These are phyloP conservation scores for Marvania coccoides DNA, from an alignment of 139 green algal genomes.

Conservation along the genomic window DNA sequence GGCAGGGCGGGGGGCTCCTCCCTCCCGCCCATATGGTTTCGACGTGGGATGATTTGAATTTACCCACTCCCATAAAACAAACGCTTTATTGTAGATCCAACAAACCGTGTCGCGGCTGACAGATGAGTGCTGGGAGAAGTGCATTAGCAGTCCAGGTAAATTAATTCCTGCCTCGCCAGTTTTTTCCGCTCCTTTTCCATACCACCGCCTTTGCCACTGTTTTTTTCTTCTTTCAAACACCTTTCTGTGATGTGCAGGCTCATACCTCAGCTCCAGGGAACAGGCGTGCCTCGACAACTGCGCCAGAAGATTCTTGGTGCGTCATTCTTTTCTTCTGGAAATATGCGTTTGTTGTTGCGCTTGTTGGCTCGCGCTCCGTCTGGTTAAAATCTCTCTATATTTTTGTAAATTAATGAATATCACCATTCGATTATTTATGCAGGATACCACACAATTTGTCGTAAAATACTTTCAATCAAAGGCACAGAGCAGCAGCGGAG, in stretches of 20 bases:
- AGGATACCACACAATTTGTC: constrained; percentile 39
- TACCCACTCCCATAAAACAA: too few species aligned
- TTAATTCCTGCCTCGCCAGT: neutral
- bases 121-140: constrained; percentile 40
- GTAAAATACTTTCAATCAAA: constrained; percentile 35
- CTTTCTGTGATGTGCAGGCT: constrained; percentile 7
- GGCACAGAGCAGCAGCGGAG: neutral
- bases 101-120: constrained; percentile 32
- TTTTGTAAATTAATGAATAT: too few species aligned
- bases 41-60: too few species aligned
- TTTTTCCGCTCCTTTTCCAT: neutral
- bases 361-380: too few species aligned
- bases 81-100: constrained; percentile 35
- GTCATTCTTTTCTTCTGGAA: too few species aligned
- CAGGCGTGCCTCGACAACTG: constrained; percentile 34
- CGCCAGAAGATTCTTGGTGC: constrained; percentile 26
- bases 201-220: too few species aligned
- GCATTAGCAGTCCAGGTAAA: constrained; percentile 21
- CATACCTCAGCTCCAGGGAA: constrained; percentile 18
- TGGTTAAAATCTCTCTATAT: too few species aligned
- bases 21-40: too few species aligned
- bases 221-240: neutral
- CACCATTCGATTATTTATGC: too few species aligned
- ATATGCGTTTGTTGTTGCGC: too few species aligned
- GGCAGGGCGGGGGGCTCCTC: too few species aligned